Base-by-base conservation (phyloP, 352 stramenopile genomes). In the Saprolegnia diclina region DNA sequence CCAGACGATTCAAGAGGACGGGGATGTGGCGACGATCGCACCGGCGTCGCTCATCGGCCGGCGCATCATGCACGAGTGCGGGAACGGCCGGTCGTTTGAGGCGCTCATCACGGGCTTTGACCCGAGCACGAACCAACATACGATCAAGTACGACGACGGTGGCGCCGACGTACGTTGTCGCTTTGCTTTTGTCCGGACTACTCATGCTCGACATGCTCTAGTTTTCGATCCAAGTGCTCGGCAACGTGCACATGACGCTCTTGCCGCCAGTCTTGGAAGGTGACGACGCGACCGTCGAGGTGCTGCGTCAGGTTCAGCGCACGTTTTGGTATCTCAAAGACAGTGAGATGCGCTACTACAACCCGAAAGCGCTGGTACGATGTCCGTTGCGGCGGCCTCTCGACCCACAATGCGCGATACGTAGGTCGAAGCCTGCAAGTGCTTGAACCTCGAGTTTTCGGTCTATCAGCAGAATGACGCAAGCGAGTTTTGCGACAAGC, bases 381-480 rank as follows among this genome's bases (percentile, higher is more conserved):
- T 67, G n/a, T n/a, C n/a, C 10, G 7, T 55, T 65, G 53, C 10
- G 16, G 35, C 11, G 10, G 18, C n/a, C n/a, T n/a, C n/a, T n/a
- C n/a, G n/a, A n/a, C n/a, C n/a, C 29, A 35, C 5, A 6, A 5
- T 35, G 29, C 4, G 29, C 4, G 9, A 44, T 18, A 38, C 4
- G 5, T 67, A 67, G 62, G 62, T 96, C 13, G 88, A 96, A 67
- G 85, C 86, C 14, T 96, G 86, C 71, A 92, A 90, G 52, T 94
- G 86, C 65, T 64, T 96, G 24, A 96, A 96, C 59, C 71, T 96
- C n/a, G 88, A 96, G 65, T 96, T 96, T 70, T 94, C 86, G 11
- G 94, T 99, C 9, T 99, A 98, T 78, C 97, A 99, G 74, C 97
- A 99, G 77, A 99, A 99, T 75, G 97, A 99, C 77, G 97, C 97